phyloP scores from a whole-genome alignment of 768 basidiomycete genomes.

The Mycena vitilis region DNA sequence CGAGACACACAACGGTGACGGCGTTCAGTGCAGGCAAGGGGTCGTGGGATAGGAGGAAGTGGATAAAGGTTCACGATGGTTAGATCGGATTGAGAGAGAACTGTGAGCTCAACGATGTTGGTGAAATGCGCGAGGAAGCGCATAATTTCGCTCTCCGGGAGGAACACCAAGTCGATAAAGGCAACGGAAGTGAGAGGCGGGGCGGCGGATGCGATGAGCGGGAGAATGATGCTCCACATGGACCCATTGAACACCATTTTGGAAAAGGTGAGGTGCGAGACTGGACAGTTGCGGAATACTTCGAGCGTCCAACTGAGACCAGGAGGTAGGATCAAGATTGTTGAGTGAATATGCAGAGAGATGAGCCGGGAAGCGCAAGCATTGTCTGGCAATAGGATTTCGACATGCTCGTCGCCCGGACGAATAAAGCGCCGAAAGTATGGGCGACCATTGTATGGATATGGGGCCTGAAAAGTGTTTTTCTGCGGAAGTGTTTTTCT shows the following conservation, averaged over 20 bases:
- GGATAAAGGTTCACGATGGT: too few species aligned
- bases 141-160: not conserved
- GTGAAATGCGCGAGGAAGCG: not conserved
- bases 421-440: too few species aligned
- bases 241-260: not conserved
- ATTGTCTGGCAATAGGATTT: too few species aligned
- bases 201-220: not conserved
- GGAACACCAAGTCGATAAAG: not conserved
- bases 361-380: not conserved
- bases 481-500: too few species aligned
- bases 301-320: slow-evolving; percentile 2
- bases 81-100: too few species aligned
- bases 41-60: too few species aligned
- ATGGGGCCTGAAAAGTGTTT: too few species aligned
- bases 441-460: too few species aligned
- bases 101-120: too few species aligned
- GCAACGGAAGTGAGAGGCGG: not conserved
- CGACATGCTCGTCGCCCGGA: too few species aligned
- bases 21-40: too few species aligned
- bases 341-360: not conserved
- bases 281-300: not conserved
- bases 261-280: not conserved
- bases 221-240: not conserved
- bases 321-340: not conserved
- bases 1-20: too few species aligned